Conservation (phyloP, 257 asterid genomes). For the Ophiorrhiza pumila region DNA sequence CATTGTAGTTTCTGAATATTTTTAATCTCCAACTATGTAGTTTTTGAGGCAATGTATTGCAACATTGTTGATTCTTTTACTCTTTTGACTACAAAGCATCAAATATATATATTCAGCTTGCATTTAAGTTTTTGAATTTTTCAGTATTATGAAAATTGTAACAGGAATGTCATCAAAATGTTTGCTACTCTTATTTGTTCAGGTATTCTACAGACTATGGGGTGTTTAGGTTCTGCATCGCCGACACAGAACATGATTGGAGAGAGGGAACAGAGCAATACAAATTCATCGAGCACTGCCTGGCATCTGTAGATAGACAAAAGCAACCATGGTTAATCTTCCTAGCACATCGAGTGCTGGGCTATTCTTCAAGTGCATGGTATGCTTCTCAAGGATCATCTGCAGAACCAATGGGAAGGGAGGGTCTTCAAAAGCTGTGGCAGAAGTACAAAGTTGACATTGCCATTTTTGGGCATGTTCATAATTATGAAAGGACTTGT, state of each 20-base stretch:
- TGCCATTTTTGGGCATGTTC: constrained; percentile 73
- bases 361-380: constrained; percentile 57
- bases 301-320: constrained; percentile 68
- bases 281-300: constrained; percentile 67
- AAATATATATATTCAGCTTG: background rate
- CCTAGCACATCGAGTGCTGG: constrained; percentile 73
- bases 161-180: background rate
- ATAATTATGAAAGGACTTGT: constrained; percentile 77
- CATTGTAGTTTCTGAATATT: no score
- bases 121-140: background rate
- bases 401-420: constrained; percentile 83
- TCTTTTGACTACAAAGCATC: background rate
- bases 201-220: constrained; percentile 79
- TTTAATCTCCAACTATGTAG: background rate
- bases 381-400: constrained; percentile 63
- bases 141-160: background rate
- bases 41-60: background rate
- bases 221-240: constrained; percentile 68
- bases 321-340: constrained; percentile 87
- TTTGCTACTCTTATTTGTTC: constrained; percentile 7
- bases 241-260: constrained; percentile 86
- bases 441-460: constrained; percentile 82
- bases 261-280: constrained; percentile 78
- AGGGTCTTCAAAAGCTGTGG: constrained; percentile 77
- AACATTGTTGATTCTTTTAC: background rate